These are phyloP conservation scores for Dipteronia dyeriana DNA, from an alignment of 345 rosid genomes.

Conservation along the genomic window DNA sequence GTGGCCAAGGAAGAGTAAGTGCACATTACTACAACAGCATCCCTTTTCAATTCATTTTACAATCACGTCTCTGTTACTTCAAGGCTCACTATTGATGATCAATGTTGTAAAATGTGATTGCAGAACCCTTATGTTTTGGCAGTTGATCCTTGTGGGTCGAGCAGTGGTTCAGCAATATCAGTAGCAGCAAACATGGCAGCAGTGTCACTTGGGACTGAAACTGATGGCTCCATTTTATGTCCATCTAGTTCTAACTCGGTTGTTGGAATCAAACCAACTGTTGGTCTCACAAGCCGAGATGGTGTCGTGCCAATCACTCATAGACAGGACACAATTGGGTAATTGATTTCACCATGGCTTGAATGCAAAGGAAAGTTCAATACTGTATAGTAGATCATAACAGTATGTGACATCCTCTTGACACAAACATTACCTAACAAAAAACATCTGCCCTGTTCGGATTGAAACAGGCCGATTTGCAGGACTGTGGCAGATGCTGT, in stretches of 20 bases:
- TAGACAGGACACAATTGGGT: constrained; percentile 69
- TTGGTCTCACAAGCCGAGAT: constrained; percentile 71
- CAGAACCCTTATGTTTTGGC: constrained; percentile 30
- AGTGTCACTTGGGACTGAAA: constrained; percentile 68
- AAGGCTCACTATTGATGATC: neutral
- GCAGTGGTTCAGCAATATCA: constrained; percentile 75
- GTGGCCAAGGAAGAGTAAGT: constrained; percentile 54
- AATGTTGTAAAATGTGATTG: neutral
- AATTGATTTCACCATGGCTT: neutral
- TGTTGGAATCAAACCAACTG: constrained; percentile 69
- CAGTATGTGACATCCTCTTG: neutral
- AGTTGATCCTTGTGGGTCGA: constrained; percentile 64
- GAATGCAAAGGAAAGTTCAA: too few species aligned
- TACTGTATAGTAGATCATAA: neutral
- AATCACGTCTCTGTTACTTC: too few species aligned
- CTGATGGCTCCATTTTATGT: constrained; percentile 66
- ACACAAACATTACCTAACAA: neutral
- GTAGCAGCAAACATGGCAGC: constrained; percentile 71
- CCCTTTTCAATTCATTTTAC: too few species aligned
- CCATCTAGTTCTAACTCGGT: constrained; percentile 58
- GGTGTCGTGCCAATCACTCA: constrained; percentile 63
- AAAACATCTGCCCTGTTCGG: neutral
- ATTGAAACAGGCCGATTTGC: constrained; percentile 45
- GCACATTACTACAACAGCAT: too few species aligned
- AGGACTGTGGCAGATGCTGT: constrained; percentile 69